Conservation (phyloP, 2,329 filamentous ascomycete species). For the Xylariales sp. region DNA sequence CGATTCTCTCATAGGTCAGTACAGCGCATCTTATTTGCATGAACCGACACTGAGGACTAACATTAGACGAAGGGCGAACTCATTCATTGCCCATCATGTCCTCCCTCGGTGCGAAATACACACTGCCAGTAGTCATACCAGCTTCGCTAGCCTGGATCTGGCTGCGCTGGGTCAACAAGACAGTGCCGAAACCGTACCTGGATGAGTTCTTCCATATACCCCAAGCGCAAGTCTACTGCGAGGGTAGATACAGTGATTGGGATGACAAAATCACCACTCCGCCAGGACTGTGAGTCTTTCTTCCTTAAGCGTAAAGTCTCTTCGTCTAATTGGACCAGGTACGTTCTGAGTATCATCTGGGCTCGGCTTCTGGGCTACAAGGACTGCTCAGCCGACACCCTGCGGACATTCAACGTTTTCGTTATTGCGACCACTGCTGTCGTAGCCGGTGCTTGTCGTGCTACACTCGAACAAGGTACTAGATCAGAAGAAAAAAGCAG, state of each 20-base stretch:
- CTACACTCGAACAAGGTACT: slow-evolving; percentile 30
- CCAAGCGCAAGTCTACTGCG: slow-evolving; percentile 84
- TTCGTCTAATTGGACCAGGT: slow-evolving; percentile 14
- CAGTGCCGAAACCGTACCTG: slow-evolving; percentile 54
- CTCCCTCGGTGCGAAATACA: too few species aligned
- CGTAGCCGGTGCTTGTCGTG: slow-evolving; percentile 47
- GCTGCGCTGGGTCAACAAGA: slow-evolving; percentile 32
- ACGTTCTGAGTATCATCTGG: slow-evolving; percentile 37
- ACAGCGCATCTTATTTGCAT: too few species aligned
- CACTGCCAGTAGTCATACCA: slow-evolving; percentile 8
- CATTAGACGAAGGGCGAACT: too few species aligned
- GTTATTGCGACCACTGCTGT: slow-evolving; percentile 37
- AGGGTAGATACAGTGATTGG: slow-evolving; percentile 71
- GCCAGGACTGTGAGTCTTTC: slow-evolving; percentile 64
- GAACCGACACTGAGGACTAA: too few species aligned
- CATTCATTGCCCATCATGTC: too few species aligned
- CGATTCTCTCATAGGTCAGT: too few species aligned
- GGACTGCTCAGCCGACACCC: slow-evolving; percentile 35
- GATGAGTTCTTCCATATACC: slow-evolving; percentile 87
- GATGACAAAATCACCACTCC: slow-evolving; percentile 97
- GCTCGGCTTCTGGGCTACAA: slow-evolving; percentile 25
- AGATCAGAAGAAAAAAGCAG: slow-evolving; percentile 17
- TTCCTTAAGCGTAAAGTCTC: slow-evolving; percentile 4
- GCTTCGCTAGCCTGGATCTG: slow-evolving; percentile 28
- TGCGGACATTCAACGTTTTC: slow-evolving; percentile 46